Base-by-base conservation (phyloP, 306 rosid species). In the Aeschynomene evenia region DNA sequence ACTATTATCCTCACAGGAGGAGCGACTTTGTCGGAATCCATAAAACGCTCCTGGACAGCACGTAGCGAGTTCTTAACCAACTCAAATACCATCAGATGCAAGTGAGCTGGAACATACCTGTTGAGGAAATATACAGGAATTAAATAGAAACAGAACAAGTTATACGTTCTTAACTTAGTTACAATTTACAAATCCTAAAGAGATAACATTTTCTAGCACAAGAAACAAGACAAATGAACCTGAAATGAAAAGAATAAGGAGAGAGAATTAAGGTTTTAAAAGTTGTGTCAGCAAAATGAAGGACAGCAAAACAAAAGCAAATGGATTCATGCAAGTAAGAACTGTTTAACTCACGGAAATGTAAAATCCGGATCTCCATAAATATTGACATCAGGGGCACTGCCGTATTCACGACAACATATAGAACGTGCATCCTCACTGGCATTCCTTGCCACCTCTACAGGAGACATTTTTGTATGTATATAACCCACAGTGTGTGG, bases 21-120 rank as follows among this genome's bases (percentile, higher is more conserved):
- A 4, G 88, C 69, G 66, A 88, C 84, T 77, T 81, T 89, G 68
- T 91, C 97, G 0, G 95, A 91, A 79, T 91, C 85, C 88, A 94
- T 76, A 77, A 7, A 87, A 45, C 82, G 80, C 84, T 94, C 99
- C 85, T 94, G 89, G 53, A 91, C 99, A 16, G 97, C 99, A 61
- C 99, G 97, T 72, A 94, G 69, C 1, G 99, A 94, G 85, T 94
- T 94, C 79, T 94, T 94, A 24, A 91, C 97, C 85, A 94, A 70
- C 92, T 94, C 99, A 60, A 94, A 94, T 40, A 94, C 95, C 99
- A 94, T 94, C 37, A 91, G 90, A 81, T 91, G 99, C 81, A 94
- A 84, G 83, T 94, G 99, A 23, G 95, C 81, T 1, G 97, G 92
- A 79, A 94, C 99, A 56, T 94, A 94, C 56, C 99, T 94, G 84